These are phyloP conservation scores for Petunia hybrid DNA, from an alignment of 305 asterid species.

Conservation along the genomic window DNA sequence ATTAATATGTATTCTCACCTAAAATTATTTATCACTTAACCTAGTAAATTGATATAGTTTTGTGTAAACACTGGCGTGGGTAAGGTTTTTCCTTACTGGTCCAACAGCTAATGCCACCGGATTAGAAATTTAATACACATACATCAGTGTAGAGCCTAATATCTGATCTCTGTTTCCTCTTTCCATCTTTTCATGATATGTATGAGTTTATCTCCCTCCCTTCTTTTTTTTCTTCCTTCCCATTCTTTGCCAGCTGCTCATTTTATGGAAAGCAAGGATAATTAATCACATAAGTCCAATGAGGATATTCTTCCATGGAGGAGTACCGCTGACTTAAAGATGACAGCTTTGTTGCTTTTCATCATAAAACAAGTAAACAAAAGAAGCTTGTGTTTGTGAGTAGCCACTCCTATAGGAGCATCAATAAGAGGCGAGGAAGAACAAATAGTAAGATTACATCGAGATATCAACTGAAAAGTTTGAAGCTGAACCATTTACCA, in stretches of 20 bases:
- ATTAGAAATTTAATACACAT: not conserved
- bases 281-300: not conserved
- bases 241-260: not conserved
- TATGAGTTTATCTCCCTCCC: not conserved
- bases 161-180: not conserved
- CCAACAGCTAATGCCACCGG: not conserved
- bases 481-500: not conserved
- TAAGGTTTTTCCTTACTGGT: not conserved
- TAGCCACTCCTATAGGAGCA: not conserved
- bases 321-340: not conserved
- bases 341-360: not conserved
- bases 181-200: not conserved
- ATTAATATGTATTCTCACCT: not conserved
- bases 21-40: not conserved
- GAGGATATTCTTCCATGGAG: not conserved
- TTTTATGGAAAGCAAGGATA: not conserved
- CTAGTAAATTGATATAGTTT: not conserved
- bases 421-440: conserved; percentile 15
- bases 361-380: not conserved
- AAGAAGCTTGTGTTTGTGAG: not conserved
- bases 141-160: not conserved
- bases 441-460: not conserved
- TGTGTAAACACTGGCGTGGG: not conserved
- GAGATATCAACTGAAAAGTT: conserved; percentile 19
- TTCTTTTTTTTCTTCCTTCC: not conserved